phyloP scores from a whole-genome alignment of 2,329 filamentous ascomycete genomes.

The Anthostomella pinea region DNA sequence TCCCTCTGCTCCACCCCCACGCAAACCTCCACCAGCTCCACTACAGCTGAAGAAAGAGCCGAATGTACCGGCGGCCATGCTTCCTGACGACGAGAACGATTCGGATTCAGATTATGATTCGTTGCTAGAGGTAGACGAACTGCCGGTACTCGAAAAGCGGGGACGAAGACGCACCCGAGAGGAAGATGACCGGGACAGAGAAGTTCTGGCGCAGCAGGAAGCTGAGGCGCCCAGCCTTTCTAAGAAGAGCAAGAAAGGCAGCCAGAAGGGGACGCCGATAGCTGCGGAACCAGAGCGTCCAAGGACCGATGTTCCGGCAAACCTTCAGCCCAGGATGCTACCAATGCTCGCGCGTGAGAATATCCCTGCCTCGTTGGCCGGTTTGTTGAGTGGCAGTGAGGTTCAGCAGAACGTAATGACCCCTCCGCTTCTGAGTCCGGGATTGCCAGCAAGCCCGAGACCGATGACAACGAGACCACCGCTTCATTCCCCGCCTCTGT shows the following conservation, averaged over 20 bases:
- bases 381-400: slow-evolving; percentile 43
- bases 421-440: slow-evolving; percentile 54
- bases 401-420: slow-evolving; percentile 32
- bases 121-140: slow-evolving; percentile 65
- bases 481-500: slow-evolving; percentile 64
- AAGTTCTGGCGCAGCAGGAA: slow-evolving; percentile 63
- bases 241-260: slow-evolving; percentile 64
- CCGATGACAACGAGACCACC: slow-evolving; percentile 52
- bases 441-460: slow-evolving; percentile 58
- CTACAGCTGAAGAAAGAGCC: slow-evolving; percentile 61
- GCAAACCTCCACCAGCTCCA: slow-evolving; percentile 84
- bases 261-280: slow-evolving; percentile 46
- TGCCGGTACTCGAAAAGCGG: slow-evolving; percentile 55
- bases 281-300: slow-evolving; percentile 32
- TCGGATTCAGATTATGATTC: slow-evolving; percentile 84
- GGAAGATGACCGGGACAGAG: slow-evolving; percentile 79
- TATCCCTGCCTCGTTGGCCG: slow-evolving; percentile 50
- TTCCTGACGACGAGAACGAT: slow-evolving; percentile 54
- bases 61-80: slow-evolving; percentile 25
- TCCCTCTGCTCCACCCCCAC: slow-evolving; percentile 57
- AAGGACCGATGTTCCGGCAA: slow-evolving; percentile 37
- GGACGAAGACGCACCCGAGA: slow-evolving; percentile 82
- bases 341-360: slow-evolving; percentile 36
- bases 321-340: slow-evolving; percentile 33
- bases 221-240: slow-evolving; percentile 70